Conservation (phyloP, 2,329 filamentous ascomycete genomes). For the Pseudogymnoascus sp. region DNA sequence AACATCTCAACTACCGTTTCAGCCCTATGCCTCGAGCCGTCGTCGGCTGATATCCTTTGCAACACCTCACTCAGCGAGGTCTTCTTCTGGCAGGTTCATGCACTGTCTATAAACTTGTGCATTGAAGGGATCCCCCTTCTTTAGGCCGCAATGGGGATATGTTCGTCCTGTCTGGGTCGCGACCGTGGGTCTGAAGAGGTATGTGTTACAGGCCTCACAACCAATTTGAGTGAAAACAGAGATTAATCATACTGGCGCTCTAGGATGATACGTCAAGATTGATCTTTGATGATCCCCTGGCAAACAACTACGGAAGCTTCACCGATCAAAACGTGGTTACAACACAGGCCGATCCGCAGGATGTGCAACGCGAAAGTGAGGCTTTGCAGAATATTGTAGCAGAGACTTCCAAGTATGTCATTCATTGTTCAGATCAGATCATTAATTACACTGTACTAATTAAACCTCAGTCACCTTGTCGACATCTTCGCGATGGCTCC, state of each 20-base stretch:
- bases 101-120: neutral
- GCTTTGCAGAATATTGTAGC: conserved; percentile 57
- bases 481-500: conserved; percentile 61
- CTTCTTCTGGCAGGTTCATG: neutral
- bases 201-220: conserved; percentile 18
- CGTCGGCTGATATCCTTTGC: neutral
- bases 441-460: neutral
- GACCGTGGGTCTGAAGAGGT: conserved; percentile 49
- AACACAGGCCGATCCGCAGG: conserved; percentile 51
- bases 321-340: conserved; percentile 45
- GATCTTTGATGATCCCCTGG: conserved; percentile 54
- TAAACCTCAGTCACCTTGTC: conserved; percentile 47
- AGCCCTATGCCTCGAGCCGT: neutral
- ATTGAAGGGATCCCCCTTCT: neutral
- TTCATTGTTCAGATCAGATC: conserved; percentile 14
- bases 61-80: conserved; percentile 1
- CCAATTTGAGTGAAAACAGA: conserved; percentile 12
- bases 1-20: neutral
- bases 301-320: conserved; percentile 56
- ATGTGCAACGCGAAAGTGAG: conserved; percentile 57
- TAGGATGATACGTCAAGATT: conserved; percentile 39
- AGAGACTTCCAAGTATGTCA: conserved; percentile 54
- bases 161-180: conserved; percentile 52
- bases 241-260: neutral
- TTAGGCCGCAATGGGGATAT: conserved; percentile 47